These are phyloP conservation scores for Carex arenaria DNA, from an alignment of 202 grass and related monocot genomes.

Conservation along the genomic window DNA sequence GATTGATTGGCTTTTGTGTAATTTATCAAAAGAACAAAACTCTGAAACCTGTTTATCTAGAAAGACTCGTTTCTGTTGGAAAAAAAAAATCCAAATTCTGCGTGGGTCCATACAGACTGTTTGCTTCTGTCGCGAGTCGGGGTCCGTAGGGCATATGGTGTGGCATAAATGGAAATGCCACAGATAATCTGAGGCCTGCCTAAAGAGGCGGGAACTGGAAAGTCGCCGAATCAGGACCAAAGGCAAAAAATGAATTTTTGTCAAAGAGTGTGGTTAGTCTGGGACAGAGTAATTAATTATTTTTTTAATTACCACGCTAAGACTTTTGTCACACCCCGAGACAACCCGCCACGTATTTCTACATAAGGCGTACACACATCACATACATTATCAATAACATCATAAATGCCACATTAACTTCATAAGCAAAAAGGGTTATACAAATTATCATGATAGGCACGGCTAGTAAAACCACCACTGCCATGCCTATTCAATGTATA, in stretches of 20 bases:
- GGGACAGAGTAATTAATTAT: background rate
- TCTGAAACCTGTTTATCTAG: constrained; percentile 10
- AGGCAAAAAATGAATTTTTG: background rate
- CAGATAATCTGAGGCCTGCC: background rate
- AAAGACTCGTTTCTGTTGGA: background rate
- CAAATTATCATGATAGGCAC: too few species aligned
- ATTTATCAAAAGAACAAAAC: background rate
- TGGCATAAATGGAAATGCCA: background rate
- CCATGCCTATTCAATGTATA: too few species aligned
- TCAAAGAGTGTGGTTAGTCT: background rate
- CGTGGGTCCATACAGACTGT: background rate
- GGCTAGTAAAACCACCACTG: too few species aligned
- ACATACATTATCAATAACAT: too few species aligned
- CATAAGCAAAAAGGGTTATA: too few species aligned
- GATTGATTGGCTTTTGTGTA: background rate
- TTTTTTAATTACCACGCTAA: background rate
- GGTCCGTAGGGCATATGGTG: background rate
- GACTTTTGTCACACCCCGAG: too few species aligned
- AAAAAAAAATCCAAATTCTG: background rate
- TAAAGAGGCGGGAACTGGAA: background rate
- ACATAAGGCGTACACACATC: too few species aligned
- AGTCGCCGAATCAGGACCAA: background rate
- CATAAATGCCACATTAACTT: too few species aligned
- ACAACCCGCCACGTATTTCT: too few species aligned
- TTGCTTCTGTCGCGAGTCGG: too few species aligned